phyloP scores from a whole-genome alignment of 305 asterid genomes.

The Fraxinus nigra region DNA sequence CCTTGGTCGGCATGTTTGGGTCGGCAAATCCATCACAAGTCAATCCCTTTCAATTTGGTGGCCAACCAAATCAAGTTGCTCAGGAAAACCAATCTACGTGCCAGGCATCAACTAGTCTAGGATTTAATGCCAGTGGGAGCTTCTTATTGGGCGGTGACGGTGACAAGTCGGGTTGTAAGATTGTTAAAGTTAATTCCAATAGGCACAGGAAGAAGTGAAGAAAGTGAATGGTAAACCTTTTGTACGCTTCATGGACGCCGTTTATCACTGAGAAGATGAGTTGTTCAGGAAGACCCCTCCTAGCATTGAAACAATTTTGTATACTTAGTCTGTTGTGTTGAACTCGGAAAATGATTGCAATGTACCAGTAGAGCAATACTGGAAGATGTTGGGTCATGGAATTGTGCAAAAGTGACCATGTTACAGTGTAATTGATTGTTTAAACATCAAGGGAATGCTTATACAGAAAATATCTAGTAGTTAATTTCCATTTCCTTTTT shows the following conservation, averaged over 20 bases:
- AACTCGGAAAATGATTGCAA: conserved; percentile 1
- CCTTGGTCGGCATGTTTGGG: conserved; percentile 46
- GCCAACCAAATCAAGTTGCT: conserved; percentile 61
- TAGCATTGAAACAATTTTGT: conserved; percentile 10
- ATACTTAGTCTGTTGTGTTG: not conserved
- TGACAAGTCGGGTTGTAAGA: conserved; percentile 37
- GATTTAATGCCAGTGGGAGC: conserved; percentile 35
- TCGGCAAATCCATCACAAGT: conserved; percentile 37
- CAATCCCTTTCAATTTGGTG: conserved; percentile 54
- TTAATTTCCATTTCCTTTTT: not conserved
- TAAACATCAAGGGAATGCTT: not conserved
- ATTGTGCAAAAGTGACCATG: conserved; percentile 6
- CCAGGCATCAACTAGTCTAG: conserved; percentile 36
- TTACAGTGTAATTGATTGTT: not conserved
- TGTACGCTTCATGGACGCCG: not conserved
- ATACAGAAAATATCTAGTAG: not conserved
- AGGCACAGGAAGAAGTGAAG: conserved; percentile 30
- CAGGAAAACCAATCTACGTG: conserved; percentile 38
- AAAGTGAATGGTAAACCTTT: not conserved
- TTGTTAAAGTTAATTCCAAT: conserved; percentile 26
- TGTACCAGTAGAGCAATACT: not conserved
- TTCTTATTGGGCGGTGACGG: conserved; percentile 35
- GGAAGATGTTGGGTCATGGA: not conserved
- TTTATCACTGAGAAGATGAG: not conserved
- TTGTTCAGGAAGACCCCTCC: not conserved